Evolutionary conservation across 257 asterid genomes (phyloP).

Genomic region (Cynanchum wilfordii): DNA sequence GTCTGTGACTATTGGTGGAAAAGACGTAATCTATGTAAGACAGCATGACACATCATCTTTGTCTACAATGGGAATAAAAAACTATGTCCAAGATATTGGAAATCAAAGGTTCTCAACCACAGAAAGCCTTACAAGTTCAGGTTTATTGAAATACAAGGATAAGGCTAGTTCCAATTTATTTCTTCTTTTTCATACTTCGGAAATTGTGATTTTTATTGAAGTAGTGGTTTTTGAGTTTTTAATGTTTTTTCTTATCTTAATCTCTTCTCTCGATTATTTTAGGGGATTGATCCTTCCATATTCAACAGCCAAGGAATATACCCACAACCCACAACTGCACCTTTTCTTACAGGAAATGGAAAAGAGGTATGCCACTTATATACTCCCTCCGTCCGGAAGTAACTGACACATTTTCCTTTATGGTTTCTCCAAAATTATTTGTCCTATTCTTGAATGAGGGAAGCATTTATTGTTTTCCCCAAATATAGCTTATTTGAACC

Average conservation of each 20-base stretch:
- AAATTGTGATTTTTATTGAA: conserved; percentile 4
- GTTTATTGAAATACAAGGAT: conserved; percentile 63
- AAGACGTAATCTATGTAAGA: conserved; percentile 75
- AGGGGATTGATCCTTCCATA: conserved; percentile 66
- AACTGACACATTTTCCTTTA: too few species aligned
- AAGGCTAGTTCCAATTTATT: conserved; percentile 45
- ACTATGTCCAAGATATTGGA: conserved; percentile 78
- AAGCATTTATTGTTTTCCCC: too few species aligned
- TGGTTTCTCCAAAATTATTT: too few species aligned
- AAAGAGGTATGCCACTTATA: conserved; percentile 51
- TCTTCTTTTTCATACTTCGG: conserved; percentile 19
- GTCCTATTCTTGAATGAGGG: too few species aligned
- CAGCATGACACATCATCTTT: conserved; percentile 67
- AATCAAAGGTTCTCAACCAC: conserved; percentile 70
- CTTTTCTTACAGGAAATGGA: conserved; percentile 64
- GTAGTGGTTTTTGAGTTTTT: neutral
- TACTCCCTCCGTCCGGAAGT: neutral
- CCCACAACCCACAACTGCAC: conserved; percentile 70
- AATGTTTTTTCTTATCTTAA: conserved; percentile 1
- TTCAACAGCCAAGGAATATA: conserved; percentile 81
- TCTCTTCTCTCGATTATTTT: conserved; percentile 23
- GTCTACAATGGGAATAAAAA: conserved; percentile 65
- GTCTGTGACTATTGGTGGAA: conserved; percentile 77
- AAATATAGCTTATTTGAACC: too few species aligned
- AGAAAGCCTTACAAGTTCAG: conserved; percentile 67